A percentile compares a stretch with the other conserved stretches of the same genome.
Conservation (phyloP, 495 filamentous ascomycete genomes). For the Penicillium manginii region DNA sequence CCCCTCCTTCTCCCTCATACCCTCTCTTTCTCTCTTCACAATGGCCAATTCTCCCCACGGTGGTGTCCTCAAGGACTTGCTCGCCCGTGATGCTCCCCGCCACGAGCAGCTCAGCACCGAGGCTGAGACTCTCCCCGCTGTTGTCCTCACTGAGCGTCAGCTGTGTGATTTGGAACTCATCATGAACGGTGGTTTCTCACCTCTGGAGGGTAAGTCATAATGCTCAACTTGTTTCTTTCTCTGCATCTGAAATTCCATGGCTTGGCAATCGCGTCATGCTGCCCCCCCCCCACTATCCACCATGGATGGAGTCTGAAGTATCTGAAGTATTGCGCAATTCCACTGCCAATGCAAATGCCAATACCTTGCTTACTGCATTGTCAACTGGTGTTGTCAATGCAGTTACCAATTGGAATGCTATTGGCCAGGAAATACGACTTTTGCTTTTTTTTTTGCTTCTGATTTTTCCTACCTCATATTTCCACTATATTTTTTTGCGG, state of each 20-base stretch:
- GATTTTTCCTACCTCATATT: neutral
- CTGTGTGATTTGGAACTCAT: conserved; percentile 97
- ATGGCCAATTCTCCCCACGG: conserved; percentile 91
- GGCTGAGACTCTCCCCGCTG: conserved; percentile 83
- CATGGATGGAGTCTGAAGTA: too few relatives aligned
- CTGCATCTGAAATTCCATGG: neutral
- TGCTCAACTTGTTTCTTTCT: too few relatives aligned
- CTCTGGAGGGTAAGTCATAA: conserved; percentile 86
- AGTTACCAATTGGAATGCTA: neutral
- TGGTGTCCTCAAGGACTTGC: conserved; percentile 94
- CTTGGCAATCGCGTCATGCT: conserved; percentile 5
- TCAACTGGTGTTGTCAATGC: neutral
- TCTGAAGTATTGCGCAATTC: neutral
- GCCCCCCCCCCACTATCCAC: neutral
- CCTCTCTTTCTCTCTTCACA: conserved; percentile 19
- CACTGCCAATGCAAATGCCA: neutral
- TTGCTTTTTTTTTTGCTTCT: neutral
- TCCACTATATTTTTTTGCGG: conserved; percentile 3
- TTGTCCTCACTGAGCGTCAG: conserved; percentile 87
- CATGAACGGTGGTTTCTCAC: conserved; percentile 95
- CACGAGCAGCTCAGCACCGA: conserved; percentile 77
- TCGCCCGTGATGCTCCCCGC: conserved; percentile 84
- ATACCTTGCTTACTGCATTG: too few relatives aligned
- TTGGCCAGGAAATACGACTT: neutral
- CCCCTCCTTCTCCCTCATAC: conserved; percentile 9